These are phyloP conservation scores for Condylostoma magnum DNA, from an alignment of 169 alveolate genomes.

Conservation along the genomic window DNA sequence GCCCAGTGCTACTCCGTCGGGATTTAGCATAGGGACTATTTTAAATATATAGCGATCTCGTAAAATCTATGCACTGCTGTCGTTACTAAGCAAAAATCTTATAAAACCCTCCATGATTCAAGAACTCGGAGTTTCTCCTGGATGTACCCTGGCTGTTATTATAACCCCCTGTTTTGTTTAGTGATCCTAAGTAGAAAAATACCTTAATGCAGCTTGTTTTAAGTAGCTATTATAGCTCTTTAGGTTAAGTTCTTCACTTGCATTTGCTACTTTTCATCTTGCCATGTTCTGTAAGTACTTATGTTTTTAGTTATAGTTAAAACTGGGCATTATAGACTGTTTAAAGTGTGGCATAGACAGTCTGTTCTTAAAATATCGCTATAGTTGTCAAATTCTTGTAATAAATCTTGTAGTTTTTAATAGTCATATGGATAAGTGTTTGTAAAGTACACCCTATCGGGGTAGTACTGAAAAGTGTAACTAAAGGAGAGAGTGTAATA, in stretches of 20 bases:
- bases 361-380: too few relatives aligned
- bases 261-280: background rate
- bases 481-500: slow-evolving; percentile 34
- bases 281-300: background rate
- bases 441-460: slow-evolving; percentile 80
- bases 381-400: background rate
- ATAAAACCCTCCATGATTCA: slow-evolving; percentile 76
- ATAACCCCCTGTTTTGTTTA: slow-evolving; percentile 50
- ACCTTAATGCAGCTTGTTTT: background rate
- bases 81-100: slow-evolving; percentile 67
- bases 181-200: background rate
- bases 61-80: slow-evolving; percentile 53
- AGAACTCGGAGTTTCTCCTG: slow-evolving; percentile 85
- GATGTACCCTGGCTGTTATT: slow-evolving; percentile 85
- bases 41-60: slow-evolving; percentile 82
- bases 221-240: background rate
- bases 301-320: slow-evolving; percentile 51
- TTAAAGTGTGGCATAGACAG: slow-evolving; percentile 79
- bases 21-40: slow-evolving; percentile 89
- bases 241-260: background rate
- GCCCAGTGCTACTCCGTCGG: slow-evolving; percentile 90
- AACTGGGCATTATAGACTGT: slow-evolving; percentile 82
- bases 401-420: background rate
- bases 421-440: slow-evolving; percentile 81
- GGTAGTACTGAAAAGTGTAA: slow-evolving; percentile 44